These are phyloP conservation scores for Testicularia cyperi DNA, from an alignment of 1,284 basidiomycete species.

Conservation along the genomic window DNA sequence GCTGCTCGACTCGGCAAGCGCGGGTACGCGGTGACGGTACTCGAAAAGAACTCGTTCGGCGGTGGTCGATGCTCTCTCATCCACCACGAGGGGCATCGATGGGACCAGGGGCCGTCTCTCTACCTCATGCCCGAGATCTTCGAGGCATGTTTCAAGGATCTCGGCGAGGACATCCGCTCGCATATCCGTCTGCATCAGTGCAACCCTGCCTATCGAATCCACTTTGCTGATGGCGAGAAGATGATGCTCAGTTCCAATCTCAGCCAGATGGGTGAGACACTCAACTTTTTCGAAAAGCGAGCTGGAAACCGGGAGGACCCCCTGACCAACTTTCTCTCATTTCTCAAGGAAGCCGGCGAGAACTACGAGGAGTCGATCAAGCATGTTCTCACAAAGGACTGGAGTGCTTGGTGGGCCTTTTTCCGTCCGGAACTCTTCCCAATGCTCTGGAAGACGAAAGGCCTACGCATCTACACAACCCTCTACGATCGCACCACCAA, in stretches of 20 bases:
- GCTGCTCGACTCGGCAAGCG: slow-evolving; percentile 63
- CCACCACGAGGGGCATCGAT: slow-evolving; percentile 62
- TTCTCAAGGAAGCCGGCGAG: slow-evolving; percentile 61
- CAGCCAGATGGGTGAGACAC: slow-evolving; percentile 62
- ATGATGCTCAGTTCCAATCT: slow-evolving; percentile 63
- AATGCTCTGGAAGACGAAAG: slow-evolving; percentile 57
- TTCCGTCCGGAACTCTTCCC: slow-evolving; percentile 62
- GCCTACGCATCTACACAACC: slow-evolving; percentile 47
- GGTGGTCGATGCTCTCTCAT: slow-evolving; percentile 65
- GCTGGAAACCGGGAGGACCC: slow-evolving; percentile 61
- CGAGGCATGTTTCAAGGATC: slow-evolving; percentile 62
- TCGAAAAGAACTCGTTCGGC: slow-evolving; percentile 58
- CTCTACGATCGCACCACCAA: slow-evolving; percentile 58
- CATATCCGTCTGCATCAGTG: slow-evolving; percentile 61
- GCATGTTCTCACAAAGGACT: slow-evolving; percentile 63
- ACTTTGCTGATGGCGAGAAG: slow-evolving; percentile 50
- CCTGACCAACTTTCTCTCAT: slow-evolving; percentile 58
- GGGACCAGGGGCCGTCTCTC: slow-evolving; percentile 63
- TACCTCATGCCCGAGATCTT: slow-evolving; percentile 65
- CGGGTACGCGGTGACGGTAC: slow-evolving; percentile 63
- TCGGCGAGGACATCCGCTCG: slow-evolving; percentile 62
- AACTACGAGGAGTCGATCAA: slow-evolving; percentile 63
- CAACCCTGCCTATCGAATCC: slow-evolving; percentile 51
- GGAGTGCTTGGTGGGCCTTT: slow-evolving; percentile 61
- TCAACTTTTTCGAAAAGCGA: slow-evolving; percentile 64